Evolutionary conservation across 2,329 filamentous ascomycete genomes (phyloP).

Genomic region (Talaromyces sp.): DNA sequence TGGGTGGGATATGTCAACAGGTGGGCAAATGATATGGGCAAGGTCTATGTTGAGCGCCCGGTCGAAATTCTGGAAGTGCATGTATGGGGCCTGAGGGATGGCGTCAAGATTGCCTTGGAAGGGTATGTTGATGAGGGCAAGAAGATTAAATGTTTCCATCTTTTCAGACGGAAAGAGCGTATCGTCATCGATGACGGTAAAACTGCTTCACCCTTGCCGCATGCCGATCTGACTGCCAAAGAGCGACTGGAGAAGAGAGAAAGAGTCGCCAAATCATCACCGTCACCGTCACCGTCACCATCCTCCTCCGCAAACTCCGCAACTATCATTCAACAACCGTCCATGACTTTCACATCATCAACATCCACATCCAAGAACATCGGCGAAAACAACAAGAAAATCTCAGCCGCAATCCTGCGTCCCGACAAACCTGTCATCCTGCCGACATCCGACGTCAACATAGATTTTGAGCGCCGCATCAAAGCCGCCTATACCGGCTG

Average conservation of each 20-base stretch:
- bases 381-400: constrained; percentile 50
- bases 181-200: constrained; percentile 49
- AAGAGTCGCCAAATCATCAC: constrained; percentile 3
- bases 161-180: constrained; percentile 69
- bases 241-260: constrained; percentile 28
- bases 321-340: constrained; percentile 13
- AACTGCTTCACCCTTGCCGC: constrained; percentile 45
- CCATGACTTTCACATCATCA: constrained; percentile 25
- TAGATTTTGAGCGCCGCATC: constrained; percentile 83
- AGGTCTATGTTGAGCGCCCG: constrained; percentile 75
- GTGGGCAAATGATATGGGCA: constrained; percentile 69
- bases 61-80: constrained; percentile 87
- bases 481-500: constrained; percentile 71
- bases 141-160: constrained; percentile 77
- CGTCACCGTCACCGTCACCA: constrained; percentile 21
- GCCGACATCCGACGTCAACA: constrained; percentile 81
- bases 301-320: constrained; percentile 13
- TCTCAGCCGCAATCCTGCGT: constrained; percentile 74
- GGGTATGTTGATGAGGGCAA: constrained; percentile 87
- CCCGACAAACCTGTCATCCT: constrained; percentile 67
- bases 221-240: constrained; percentile 43
- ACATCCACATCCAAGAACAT: constrained; percentile 39
- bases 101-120: constrained; percentile 82
- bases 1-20: constrained; percentile 86
- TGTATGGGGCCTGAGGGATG: constrained; percentile 80